Evolutionary conservation across 2,329 filamentous ascomycete species (phyloP), one percentile per base, ranked within the genome.

Genomic region (Blumeria hordei): DNA sequence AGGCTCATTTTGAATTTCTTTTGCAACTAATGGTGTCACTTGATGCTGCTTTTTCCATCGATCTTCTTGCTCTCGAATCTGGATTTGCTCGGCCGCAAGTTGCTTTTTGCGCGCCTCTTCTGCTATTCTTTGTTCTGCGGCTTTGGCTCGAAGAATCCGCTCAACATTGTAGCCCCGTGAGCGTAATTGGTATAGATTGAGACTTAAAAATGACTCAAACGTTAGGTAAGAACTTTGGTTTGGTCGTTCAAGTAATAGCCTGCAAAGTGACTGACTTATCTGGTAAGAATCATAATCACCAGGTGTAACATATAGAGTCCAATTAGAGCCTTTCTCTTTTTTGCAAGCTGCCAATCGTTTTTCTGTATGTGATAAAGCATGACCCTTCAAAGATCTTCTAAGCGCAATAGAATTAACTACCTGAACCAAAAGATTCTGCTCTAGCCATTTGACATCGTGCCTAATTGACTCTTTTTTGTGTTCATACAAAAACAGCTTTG

Each of bases 161-260:
- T 95, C 87, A 41, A 98, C 92, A 61, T 98, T 96, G 72, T 95
- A 96, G 1, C 92, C 92, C 59, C 92, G 86, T 57, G 81, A 80
- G 62, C 86, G 81, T 43, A 98, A 70, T 54, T 88, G 81, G 50
- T 84, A 76, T 28, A 98, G 73, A 61, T 90, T 86, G 8, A 92
- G 80, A 56, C 85, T 90, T 39, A 98, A 71, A 59, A 98, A 83
- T 54, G 87, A 88, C 68, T 96, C 92, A 55, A 98, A 79, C 55
- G 92, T 90, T 55, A 95, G 76, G 55, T 86, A 87, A 1, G 90
- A 88, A 64, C 93, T 85, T 62, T 94, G 85, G 59, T 85, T 90
- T 7, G 90, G 88, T 21, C 87, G 78, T 54, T 78, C 78, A 51
- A 98, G 72, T 39, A 98, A 73, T 54, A 94, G 70, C 62, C 83